phyloP scores from a whole-genome alignment of 2,329 filamentous ascomycete species.

The Exserohilum rostratum region DNA sequence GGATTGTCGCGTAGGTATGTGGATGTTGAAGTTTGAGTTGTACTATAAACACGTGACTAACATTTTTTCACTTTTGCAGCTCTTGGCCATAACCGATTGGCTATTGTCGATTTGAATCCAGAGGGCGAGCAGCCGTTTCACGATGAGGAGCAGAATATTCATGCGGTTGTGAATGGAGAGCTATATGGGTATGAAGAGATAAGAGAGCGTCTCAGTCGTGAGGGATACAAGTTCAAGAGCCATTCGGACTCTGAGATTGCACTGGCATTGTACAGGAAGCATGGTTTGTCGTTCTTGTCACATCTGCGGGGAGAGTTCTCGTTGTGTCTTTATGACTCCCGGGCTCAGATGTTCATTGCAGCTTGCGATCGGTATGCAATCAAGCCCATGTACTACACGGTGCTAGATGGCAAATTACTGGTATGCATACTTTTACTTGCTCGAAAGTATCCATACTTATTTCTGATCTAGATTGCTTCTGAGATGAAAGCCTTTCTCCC shows the following conservation, averaged over 20 bases:
- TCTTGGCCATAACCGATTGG: constrained; percentile 34
- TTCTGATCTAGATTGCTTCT: constrained; percentile 15
- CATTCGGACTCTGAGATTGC: constrained; percentile 60
- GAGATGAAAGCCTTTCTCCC: constrained; percentile 62
- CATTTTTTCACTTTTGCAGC: constrained; percentile 11
- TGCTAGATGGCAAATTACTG: constrained; percentile 50
- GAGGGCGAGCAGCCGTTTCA: constrained; percentile 37
- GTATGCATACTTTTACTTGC: constrained; percentile 1
- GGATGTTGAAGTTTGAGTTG: background rate
- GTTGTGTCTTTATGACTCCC: constrained; percentile 58
- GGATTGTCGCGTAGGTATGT: constrained; percentile 52
- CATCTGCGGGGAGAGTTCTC: constrained; percentile 63
- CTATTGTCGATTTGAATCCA: constrained; percentile 33
- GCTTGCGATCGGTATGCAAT: constrained; percentile 63
- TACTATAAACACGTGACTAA: constrained; percentile 15
- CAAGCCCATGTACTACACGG: constrained; percentile 62
- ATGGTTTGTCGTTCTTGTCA: constrained; percentile 54
- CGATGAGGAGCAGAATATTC: constrained; percentile 40
- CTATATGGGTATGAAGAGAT: constrained; percentile 62
- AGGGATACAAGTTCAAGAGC: constrained; percentile 54
- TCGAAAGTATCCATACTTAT: background rate
- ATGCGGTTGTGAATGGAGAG: constrained; percentile 66
- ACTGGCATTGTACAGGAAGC: constrained; percentile 55
- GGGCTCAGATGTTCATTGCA: constrained; percentile 50
- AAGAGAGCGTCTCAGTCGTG: constrained; percentile 44